Conservation (phyloP, 1,139 yeast genomes). For the Candida gigantensis region DNA sequence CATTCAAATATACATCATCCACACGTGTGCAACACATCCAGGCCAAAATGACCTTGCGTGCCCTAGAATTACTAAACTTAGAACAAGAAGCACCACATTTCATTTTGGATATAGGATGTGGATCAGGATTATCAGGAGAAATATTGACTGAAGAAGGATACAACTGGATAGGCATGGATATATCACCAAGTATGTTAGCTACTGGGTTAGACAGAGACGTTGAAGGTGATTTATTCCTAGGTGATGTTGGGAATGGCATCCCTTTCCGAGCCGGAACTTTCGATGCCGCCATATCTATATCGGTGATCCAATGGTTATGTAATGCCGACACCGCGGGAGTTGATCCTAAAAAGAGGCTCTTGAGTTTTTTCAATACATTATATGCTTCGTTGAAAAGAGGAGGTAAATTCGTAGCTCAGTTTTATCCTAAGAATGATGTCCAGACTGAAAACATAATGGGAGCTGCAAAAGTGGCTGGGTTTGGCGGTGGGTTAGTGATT, state of each 20-base stretch:
- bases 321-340: slow-evolving; percentile 84
- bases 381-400: slow-evolving; percentile 88
- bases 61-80: slow-evolving; percentile 80
- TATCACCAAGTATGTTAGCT: slow-evolving; percentile 93
- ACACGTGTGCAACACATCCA: slow-evolving; percentile 98
- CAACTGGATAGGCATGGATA: slow-evolving; percentile 96
- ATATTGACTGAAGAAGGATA: slow-evolving; percentile 93
- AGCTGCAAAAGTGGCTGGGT: slow-evolving; percentile 93
- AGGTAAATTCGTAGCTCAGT: slow-evolving; percentile 96
- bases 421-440: slow-evolving; percentile 87
- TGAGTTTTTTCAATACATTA: slow-evolving; percentile 82
- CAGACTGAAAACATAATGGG: slow-evolving; percentile 76
- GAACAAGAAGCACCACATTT: slow-evolving; percentile 64
- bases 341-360: slow-evolving; percentile 84
- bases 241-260: slow-evolving; percentile 91
- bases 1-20: slow-evolving; percentile 84
- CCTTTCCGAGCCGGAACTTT: slow-evolving; percentile 97
- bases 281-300: slow-evolving; percentile 94
- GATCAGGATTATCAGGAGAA: slow-evolving; percentile 95
- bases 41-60: slow-evolving; percentile 94
- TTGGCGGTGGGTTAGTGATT: slow-evolving; percentile 91
- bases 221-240: slow-evolving; percentile 88
- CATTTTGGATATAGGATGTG: slow-evolving; percentile 92
- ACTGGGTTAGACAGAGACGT: slow-evolving; percentile 89
- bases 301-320: slow-evolving; percentile 97